Evolutionary conservation across 768 basidiomycete species (phyloP), one percentile per base, ranked within the genome.

Genomic region (Fistulinella prunicolor): DNA sequence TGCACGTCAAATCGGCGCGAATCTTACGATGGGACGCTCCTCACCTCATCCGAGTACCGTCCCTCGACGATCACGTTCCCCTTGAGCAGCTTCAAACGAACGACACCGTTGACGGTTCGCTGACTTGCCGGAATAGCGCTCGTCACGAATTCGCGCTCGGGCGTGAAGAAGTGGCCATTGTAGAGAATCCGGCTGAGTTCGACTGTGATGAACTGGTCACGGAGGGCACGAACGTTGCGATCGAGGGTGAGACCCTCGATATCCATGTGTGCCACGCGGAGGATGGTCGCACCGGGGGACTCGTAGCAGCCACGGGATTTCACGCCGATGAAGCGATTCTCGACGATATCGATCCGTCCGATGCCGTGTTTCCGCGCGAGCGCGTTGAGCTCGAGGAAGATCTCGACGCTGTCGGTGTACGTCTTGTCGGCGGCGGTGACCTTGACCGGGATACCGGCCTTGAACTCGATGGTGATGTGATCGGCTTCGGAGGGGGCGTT

Each of bases 301-400:
- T 99, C 96, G 76, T 99, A 99, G 74, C 96, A 99, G n/a, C 96
- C 96, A 26, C 96, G 90, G 40, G 90, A 93, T 72, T 98, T 99
- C 65, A 99, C 96, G 47, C 96, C 96, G 66, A 98, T 97, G 76
- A 96, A 99, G 45, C 96, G 82, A 77, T 99, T 99, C 76, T 99
- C 95, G 63, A 99, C 96, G 61, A 99, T 98, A 68, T 99, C 96
- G 72, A 97, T 89, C 50, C 96, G 83, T 23, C 96, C 95, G 54
- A 99, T 81, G 56, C 94, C 96, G 70, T 99, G 95, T 65, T 89
- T 91, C 56, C 95, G 79, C 29, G 88, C 96, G 51, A 97, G 83
- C 1, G 87, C 75, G 74, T 99, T 99, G 62, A 99, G 82, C 5
- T 77, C 78, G 55, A 87, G 70, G 84, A 98, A 98, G 63, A 99